Evolutionary conservation across 2,329 filamentous ascomycete species (phyloP).

Genomic region (Phaeosphaeria sp.): DNA sequence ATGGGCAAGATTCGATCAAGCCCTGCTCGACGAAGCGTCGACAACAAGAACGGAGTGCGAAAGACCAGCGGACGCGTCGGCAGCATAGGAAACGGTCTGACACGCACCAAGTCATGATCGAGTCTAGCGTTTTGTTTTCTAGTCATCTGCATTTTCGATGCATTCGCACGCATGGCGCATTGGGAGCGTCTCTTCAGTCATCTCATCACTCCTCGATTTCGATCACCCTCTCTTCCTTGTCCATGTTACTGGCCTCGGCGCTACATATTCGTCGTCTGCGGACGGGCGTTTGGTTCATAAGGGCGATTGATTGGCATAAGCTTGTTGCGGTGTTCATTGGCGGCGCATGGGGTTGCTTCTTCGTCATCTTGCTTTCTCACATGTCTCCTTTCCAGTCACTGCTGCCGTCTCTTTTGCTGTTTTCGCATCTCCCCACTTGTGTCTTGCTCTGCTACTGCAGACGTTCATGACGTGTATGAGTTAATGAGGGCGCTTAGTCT

Average conservation of each 20-base stretch:
- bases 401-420: constrained; percentile 10
- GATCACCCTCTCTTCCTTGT: constrained; percentile 15
- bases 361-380: constrained; percentile 10
- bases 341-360: constrained; percentile 23
- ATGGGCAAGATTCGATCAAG: constrained; percentile 54
- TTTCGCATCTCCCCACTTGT: constrained; percentile 18
- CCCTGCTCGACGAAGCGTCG: constrained; percentile 54
- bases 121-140: constrained; percentile 8
- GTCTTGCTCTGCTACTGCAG: constrained; percentile 29
- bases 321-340: constrained; percentile 17
- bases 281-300: constrained; percentile 31
- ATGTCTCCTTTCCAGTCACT: constrained; percentile 18
- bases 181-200: constrained; percentile 18
- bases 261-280: constrained; percentile 25
- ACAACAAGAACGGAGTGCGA: constrained; percentile 56
- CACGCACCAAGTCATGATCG: constrained; percentile 38
- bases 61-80: constrained; percentile 60
- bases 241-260: constrained; percentile 12
- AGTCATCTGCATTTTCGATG: constrained; percentile 16
- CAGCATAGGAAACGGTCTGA: constrained; percentile 48
- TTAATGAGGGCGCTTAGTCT: constrained; percentile 30
- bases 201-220: constrained; percentile 18
- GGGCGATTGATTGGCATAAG: constrained; percentile 19
- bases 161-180: constrained; percentile 33
- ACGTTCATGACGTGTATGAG: constrained; percentile 35